A percentile compares a stretch with the other conserved stretches of the same genome.
phyloP scores from a whole-genome alignment of 768 basidiomycete species.

The Xerocomellus amylosporus region DNA sequence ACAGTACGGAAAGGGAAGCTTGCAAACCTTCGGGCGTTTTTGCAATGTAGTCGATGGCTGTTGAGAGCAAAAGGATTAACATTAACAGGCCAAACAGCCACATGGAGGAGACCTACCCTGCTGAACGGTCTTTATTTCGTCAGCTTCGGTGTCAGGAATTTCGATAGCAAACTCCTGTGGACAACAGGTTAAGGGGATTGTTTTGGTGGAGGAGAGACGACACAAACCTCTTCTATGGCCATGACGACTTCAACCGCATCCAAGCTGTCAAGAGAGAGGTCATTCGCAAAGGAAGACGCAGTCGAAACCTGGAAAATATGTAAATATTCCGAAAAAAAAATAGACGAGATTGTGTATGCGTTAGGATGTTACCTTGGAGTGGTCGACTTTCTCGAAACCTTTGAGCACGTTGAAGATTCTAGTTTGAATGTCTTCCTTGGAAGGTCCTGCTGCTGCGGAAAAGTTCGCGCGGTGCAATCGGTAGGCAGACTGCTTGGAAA shows the following conservation, averaged over 20 bases:
- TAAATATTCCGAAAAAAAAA: conserved; percentile 34
- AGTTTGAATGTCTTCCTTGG: conserved; percentile 23
- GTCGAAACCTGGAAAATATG: conserved; percentile 50
- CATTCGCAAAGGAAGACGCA: conserved; percentile 53
- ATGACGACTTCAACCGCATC: conserved; percentile 98
- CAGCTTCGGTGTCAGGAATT: conserved; percentile 96
- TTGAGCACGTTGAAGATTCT: conserved; percentile 32
- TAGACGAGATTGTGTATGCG: neutral
- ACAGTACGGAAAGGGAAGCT: conserved; percentile 4
- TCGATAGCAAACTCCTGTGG: conserved; percentile 92
- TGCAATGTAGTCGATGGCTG: conserved; percentile 92
- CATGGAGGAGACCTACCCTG: conserved; percentile 61
- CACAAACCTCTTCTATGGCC: conserved; percentile 88
- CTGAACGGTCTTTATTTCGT: conserved; percentile 86
- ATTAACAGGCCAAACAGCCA: neutral
- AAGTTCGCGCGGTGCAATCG: conserved; percentile 32
- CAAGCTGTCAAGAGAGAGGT: conserved; percentile 77
- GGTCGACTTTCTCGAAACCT: conserved; percentile 31
- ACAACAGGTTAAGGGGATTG: neutral
- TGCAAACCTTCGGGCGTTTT: conserved; percentile 84
- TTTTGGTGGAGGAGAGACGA: conserved; percentile 1
- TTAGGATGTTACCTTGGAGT: conserved; percentile 23
- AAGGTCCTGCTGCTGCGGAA: conserved; percentile 25
- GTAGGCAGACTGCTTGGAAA: conserved; percentile 29
- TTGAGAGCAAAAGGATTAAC: conserved; percentile 13